phyloP scores from a whole-genome alignment of 129 eudicot species.

The Flaveria brownii region DNA sequence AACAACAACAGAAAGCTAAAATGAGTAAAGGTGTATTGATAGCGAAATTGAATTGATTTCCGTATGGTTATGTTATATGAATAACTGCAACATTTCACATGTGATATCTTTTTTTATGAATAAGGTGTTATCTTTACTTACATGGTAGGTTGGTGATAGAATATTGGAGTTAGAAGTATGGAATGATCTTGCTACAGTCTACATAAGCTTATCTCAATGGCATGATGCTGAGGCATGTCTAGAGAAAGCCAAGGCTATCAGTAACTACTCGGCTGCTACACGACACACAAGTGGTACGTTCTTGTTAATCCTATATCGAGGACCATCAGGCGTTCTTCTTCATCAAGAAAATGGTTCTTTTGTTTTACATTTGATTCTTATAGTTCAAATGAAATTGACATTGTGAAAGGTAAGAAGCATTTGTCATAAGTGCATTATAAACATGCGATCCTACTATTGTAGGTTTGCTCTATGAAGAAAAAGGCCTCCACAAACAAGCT shows the following conservation, averaged over 20 bases:
- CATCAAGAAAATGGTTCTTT: neutral
- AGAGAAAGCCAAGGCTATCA: conserved; percentile 59
- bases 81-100: neutral
- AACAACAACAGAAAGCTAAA: too few relatives aligned
- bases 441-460: neutral
- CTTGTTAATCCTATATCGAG: neutral
- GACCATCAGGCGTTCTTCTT: too few relatives aligned
- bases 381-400: too few relatives aligned
- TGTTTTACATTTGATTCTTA: neutral
- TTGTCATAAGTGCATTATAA: too few relatives aligned
- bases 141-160: conserved; percentile 42
- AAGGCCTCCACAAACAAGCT: conserved; percentile 68
- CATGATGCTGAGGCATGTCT: conserved; percentile 80
- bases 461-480: conserved; percentile 80
- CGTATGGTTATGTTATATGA: neutral
- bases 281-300: conserved; percentile 68
- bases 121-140: conserved; percentile 2
- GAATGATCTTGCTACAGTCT: conserved; percentile 72
- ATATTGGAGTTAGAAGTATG: conserved; percentile 69
- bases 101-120: neutral
- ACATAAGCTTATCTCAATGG: conserved; percentile 64
- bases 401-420: too few relatives aligned
- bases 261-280: conserved; percentile 60
- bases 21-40: too few relatives aligned
- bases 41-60: too few relatives aligned